These are phyloP conservation scores for Saccharomycopsis vini DNA, from an alignment of 805 yeast species.

Conservation along the genomic window DNA sequence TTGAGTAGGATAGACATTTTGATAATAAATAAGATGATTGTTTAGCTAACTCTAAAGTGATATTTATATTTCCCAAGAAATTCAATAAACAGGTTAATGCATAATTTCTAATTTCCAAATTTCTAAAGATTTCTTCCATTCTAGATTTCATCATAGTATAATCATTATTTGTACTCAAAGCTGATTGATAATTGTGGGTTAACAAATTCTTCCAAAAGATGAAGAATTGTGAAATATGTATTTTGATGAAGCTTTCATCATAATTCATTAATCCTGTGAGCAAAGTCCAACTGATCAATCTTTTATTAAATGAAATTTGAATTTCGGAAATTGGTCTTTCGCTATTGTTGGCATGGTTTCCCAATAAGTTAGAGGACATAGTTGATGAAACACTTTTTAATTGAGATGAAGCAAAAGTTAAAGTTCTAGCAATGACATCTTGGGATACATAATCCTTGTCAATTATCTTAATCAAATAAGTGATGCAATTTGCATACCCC, in stretches of 20 bases:
- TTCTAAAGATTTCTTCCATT: conserved; percentile 29
- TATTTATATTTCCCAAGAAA: conserved; percentile 34
- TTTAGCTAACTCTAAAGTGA: conserved; percentile 35
- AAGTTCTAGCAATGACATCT: conserved; percentile 35
- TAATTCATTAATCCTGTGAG: conserved; percentile 56
- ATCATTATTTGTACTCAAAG: conserved; percentile 26
- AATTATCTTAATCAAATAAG: conserved; percentile 28
- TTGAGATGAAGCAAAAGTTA: conserved; percentile 36
- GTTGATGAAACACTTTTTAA: conserved; percentile 31
- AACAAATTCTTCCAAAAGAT: conserved; percentile 55
- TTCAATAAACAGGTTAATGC: conserved; percentile 50
- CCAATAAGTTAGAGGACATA: conserved; percentile 20
- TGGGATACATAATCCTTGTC: conserved; percentile 36
- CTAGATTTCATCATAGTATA: conserved; percentile 21
- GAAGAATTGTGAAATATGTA: conserved; percentile 51
- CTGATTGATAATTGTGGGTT: conserved; percentile 39
- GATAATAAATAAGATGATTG: conserved; percentile 43
- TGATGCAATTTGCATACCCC: conserved; percentile 32
- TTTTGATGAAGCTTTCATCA: conserved; percentile 43
- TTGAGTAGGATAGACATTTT: conserved; percentile 27
- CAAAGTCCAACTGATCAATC: conserved; percentile 50
- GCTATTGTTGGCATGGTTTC: conserved; percentile 3
- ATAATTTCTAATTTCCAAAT: conserved; percentile 45
- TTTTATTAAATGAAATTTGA: conserved; percentile 28
- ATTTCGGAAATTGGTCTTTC: conserved; percentile 21